Evolutionary conservation across 305 asterid genomes (phyloP).

Genomic region (Salvia sclarea): DNA sequence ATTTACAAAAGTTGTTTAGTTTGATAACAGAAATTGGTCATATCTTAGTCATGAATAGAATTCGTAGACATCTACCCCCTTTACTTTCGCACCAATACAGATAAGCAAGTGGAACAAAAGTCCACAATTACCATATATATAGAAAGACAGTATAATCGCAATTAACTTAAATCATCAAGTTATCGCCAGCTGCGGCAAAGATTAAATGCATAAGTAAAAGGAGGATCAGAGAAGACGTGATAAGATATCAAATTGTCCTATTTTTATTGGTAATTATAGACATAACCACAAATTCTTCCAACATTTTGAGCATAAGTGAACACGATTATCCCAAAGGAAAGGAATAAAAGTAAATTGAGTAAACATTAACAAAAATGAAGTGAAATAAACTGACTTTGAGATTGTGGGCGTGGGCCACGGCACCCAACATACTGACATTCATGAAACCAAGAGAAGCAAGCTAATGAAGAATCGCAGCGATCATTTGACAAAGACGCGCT

Average conservation of each 20-base stretch:
- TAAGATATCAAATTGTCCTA: not conserved
- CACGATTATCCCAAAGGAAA: not conserved
- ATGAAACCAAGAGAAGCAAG: slow-evolving; percentile 22
- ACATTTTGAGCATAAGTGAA: not conserved
- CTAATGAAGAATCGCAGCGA: slow-evolving; percentile 14
- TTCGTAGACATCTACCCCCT: too few species aligned
- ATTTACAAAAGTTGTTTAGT: too few species aligned
- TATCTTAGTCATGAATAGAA: too few species aligned
- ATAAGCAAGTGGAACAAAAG: too few species aligned
- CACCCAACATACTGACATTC: slow-evolving; percentile 51
- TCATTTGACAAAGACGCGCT: slow-evolving; percentile 25
- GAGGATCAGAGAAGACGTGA: not conserved
- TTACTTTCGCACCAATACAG: too few species aligned
- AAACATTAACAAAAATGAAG: not conserved
- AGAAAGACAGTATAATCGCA: too few species aligned
- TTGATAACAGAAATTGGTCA: too few species aligned
- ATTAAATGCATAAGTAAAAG: too few species aligned
- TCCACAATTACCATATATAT: too few species aligned
- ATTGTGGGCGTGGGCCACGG: slow-evolving; percentile 39
- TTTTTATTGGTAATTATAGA: not conserved
- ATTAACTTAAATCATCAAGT: not conserved
- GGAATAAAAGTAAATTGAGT: not conserved
- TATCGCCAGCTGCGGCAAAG: not conserved
- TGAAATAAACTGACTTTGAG: slow-evolving; percentile 44
- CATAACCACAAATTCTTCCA: not conserved